Evolutionary conservation across 352 stramenopile genomes (phyloP).

Genomic region (Pythium angustatum): DNA sequence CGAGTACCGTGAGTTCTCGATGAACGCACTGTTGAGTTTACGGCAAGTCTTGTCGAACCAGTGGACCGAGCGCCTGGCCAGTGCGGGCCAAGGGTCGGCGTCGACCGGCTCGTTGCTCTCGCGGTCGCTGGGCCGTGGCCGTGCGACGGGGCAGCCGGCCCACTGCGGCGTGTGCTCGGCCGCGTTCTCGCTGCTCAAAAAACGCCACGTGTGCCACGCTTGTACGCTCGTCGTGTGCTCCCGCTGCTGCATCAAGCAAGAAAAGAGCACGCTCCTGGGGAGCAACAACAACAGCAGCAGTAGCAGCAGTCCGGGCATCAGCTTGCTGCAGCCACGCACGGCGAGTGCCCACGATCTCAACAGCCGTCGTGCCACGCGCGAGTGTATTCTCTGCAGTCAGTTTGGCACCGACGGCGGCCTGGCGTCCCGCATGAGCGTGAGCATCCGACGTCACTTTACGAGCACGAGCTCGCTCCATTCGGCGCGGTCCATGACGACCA

Average conservation of each 20-base stretch:
- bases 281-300: background rate
- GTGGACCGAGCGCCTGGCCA: constrained; percentile 49
- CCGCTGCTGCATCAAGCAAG: constrained; percentile 44
- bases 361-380: constrained; percentile 24
- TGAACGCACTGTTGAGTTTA: constrained; percentile 48
- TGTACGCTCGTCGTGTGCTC: constrained; percentile 57
- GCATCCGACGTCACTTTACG: constrained; percentile 36
- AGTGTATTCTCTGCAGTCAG: constrained; percentile 67
- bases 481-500: constrained; percentile 25
- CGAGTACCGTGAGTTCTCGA: constrained; percentile 69
- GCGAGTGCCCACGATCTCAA: constrained; percentile 19
- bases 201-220: constrained; percentile 54
- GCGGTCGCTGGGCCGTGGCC: constrained; percentile 23
- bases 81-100: constrained; percentile 12
- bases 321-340: background rate
- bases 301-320: too few species aligned
- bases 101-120: constrained; percentile 32
- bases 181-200: constrained; percentile 63
- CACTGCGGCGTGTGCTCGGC: constrained; percentile 60
- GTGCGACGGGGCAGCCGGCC: constrained; percentile 26
- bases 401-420: constrained; percentile 41
- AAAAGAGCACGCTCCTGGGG: constrained; percentile 1
- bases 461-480: constrained; percentile 32
- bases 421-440: constrained; percentile 31
- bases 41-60: constrained; percentile 56